Evolutionary conservation across 1,284 basidiomycete genomes (phyloP), one percentile per base, ranked within the genome.

Genomic region (Ustilago loliicola): DNA sequence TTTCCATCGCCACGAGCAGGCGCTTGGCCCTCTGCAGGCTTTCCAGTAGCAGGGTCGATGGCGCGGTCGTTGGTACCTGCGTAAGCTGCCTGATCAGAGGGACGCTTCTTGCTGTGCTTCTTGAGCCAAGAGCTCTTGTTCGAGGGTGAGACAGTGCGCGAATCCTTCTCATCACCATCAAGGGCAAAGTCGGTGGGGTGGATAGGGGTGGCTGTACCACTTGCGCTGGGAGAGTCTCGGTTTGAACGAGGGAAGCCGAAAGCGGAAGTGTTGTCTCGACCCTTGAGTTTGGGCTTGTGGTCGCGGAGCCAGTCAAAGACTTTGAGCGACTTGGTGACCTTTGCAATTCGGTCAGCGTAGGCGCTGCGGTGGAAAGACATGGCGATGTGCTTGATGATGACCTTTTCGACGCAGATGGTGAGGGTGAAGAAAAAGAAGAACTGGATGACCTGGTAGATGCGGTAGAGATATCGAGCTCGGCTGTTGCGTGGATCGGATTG

Each of bases 221-320:
- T 78, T 1, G 61, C 67, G 45, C 57, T 78, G 2, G 76, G 76
- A 6, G 76, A 74, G n/a, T 61, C 67, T 3, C 71, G 52, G 0
- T 54, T 58, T 3, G 74, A 77, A 21, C 66, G 68, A 60, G 89
- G 88, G 17, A 88, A 85, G 17, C 91, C 86, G 17, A 87, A 59
- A 87, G 88, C 48, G 8, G 83, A 42, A 85, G 88, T 80, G 86
- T 65, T 86, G 48, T 86, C 88, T 27, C 87, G 85, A 23, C 83
- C 61, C 32, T 77, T 72, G 48, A 67, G 66, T 72, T 91, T 91
- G n/a, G 93, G 93, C 42, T 90, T 90, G 86, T 92, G 92, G 67
- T 90, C 88, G 47, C 92, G 90, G 36, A 94, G 89, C 77, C 89
- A 89, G 86, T 94, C 93, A 65, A 94, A 90, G 38, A 90, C 90